Percentiles rank a stretch among this genome's conserved stretches.
phyloP scores from a whole-genome alignment of 345 rosid genomes.

The Syzygium grande region DNA sequence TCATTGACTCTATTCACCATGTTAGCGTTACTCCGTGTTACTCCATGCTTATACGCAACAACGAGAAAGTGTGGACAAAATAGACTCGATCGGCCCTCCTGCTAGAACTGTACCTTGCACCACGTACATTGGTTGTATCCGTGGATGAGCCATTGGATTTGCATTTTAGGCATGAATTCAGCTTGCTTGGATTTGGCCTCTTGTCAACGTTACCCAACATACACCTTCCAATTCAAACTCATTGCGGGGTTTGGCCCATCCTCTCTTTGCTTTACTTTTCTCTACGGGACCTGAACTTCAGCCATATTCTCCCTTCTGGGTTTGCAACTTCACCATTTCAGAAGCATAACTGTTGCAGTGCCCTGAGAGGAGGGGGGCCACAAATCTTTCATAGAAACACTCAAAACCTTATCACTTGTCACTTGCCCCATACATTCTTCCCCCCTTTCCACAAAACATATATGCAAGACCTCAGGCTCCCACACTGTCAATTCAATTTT shows the following conservation, averaged over 20 bases:
- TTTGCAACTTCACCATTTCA: not conserved
- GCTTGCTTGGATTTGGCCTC: not conserved
- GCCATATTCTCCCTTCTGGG: not conserved
- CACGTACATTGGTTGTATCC: not conserved
- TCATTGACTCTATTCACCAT: not conserved
- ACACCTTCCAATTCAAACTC: not conserved
- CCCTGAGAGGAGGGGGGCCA: not conserved
- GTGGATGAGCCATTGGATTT: not conserved
- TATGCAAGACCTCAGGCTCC: not conserved
- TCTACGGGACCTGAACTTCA: not conserved
- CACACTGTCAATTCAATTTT: not conserved
- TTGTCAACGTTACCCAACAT: not conserved
- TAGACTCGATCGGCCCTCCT: not conserved
- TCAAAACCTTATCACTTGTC: not conserved
- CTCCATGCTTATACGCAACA: fast-evolving
- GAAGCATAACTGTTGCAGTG: not conserved
- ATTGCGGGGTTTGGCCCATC: not conserved
- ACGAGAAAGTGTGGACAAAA: not conserved
- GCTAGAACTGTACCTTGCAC: not conserved
- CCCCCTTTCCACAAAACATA: not conserved
- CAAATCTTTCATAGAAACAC: not conserved
- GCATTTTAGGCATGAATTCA: not conserved
- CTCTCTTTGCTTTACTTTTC: not conserved
- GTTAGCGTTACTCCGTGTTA: not conserved
- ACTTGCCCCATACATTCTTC: not conserved